Evolutionary conservation across 2,329 filamentous ascomycete species (phyloP), one percentile per base, ranked within the genome.

Genomic region (Coniochaeta prunicola): DNA sequence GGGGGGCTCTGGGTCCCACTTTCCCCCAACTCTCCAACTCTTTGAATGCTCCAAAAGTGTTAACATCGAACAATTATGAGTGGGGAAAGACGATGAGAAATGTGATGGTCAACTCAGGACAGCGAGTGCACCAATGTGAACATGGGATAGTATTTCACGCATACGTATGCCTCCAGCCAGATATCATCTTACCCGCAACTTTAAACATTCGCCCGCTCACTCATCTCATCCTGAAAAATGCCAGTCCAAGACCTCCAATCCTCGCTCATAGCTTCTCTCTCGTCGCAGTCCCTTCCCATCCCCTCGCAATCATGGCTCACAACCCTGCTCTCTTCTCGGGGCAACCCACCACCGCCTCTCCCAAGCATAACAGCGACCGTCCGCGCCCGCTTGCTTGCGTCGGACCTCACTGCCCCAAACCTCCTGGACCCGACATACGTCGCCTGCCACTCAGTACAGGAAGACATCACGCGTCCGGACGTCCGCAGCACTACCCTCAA

Each of bases 311-410:
- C 80, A 59, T 93, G 89, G 84, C 80, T 94, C 30, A 77, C 79
- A 59, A 75, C 74, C 59, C 85, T 93, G 69, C 70, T 89, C 60
- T 73, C 81, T 10, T 77, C 80, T 17, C 81, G 72, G 73, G 21
- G 19, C 8, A 81, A 64, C 70, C 81, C 76, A 50, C 77, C 78
- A 17, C 85, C 84, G 1, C 87, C 90, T 0, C 73, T 92, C 1
- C 82, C 85, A 30, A 88, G 89, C 4, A 80, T 96, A 21, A 79
- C 89, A 59, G 90, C 91, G 61, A 94, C 92, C 2, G 89, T 89
- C 38, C 85, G 89, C 64, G 88, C 92, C 65, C 91, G 91, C 58
- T 78, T 97, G 12, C 82, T 97, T 5, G 83, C 87, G 31, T 83
- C 87, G 38, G 90, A 97, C 74, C 83, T 97, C 62, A 87, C 88